These are phyloP conservation scores for Solidago caesia DNA, from an alignment of 129 eudicot species.

Conservation along the genomic window DNA sequence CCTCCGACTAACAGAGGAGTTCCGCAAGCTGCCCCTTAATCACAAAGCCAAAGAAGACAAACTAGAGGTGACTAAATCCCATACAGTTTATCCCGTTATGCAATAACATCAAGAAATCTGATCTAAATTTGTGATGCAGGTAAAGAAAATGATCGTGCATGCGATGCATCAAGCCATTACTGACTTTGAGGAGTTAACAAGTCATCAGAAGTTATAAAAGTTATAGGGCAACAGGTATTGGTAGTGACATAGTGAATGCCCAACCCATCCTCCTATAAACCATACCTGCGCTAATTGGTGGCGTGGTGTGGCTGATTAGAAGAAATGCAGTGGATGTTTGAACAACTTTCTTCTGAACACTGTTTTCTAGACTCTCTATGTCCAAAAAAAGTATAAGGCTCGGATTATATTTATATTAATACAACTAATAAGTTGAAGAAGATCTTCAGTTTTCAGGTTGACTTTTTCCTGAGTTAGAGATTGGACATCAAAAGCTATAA, in stretches of 20 bases:
- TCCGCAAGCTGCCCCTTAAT: conserved; percentile 64
- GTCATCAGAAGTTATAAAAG: not conserved
- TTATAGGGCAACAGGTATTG: not conserved
- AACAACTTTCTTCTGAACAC: not conserved
- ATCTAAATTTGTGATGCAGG: conserved; percentile 35
- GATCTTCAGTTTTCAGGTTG: too few species aligned
- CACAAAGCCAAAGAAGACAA: conserved; percentile 88
- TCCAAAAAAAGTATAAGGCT: not conserved
- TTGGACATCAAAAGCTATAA: too few species aligned
- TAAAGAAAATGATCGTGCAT: conserved; percentile 77
- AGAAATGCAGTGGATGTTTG: not conserved
- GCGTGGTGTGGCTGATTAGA: not conserved
- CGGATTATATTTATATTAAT: not conserved
- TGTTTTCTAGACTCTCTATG: not conserved
- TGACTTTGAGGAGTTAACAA: conserved; percentile 44
- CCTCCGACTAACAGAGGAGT: conserved; percentile 67
- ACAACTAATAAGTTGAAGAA: not conserved
- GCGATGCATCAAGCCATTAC: conserved; percentile 51
- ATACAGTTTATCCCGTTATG: not conserved
- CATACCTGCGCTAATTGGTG: not conserved
- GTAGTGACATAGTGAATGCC: not conserved
- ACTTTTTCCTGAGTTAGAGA: too few species aligned
- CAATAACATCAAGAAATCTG: not conserved
- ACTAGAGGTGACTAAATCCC: conserved; percentile 53
- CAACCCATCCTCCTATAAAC: not conserved